phyloP scores from a whole-genome alignment of 176 grass and related monocot species.

The Carex myosuroides region DNA sequence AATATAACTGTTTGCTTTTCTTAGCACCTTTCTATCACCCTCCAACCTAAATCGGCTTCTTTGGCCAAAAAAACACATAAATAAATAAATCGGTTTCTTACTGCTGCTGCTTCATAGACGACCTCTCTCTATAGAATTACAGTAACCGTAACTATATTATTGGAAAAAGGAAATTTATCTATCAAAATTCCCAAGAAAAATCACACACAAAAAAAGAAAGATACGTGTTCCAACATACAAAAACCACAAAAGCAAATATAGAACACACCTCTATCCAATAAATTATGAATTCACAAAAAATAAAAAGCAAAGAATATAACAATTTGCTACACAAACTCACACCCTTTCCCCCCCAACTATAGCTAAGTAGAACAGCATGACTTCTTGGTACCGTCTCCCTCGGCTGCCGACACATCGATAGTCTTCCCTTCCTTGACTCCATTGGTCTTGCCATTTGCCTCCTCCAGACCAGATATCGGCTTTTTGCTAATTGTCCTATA shows the following conservation, averaged over 20 bases:
- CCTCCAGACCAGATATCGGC: constrained; percentile 32
- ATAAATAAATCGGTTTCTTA: not conserved
- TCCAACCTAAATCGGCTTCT: not conserved
- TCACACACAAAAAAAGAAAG: constrained; percentile 1
- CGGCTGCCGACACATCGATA: constrained; percentile 42
- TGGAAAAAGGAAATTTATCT: constrained; percentile 14
- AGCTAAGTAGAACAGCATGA: constrained; percentile 73
- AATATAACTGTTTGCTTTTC: not conserved
- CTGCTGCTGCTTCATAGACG: not conserved
- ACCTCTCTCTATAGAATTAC: not conserved
- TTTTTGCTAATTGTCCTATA: constrained; percentile 80
- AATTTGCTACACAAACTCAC: constrained; percentile 7
- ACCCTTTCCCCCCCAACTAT: not conserved
- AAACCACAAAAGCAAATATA: constrained; percentile 10
- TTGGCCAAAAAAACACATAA: no score
- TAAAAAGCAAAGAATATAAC: constrained; percentile 10
- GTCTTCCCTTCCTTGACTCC: constrained; percentile 72
- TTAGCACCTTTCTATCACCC: not conserved
- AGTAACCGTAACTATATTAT: not conserved
- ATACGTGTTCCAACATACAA: constrained; percentile 6
- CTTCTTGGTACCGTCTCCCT: constrained; percentile 39
- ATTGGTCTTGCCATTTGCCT: constrained; percentile 15
- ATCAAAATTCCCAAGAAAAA: constrained; percentile 15
- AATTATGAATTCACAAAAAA: constrained; percentile 10
- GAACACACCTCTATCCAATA: constrained; percentile 11